These are phyloP conservation scores for Monoraphidium neglectum DNA, from an alignment of 139 green algal genomes.

Conservation along the genomic window DNA sequence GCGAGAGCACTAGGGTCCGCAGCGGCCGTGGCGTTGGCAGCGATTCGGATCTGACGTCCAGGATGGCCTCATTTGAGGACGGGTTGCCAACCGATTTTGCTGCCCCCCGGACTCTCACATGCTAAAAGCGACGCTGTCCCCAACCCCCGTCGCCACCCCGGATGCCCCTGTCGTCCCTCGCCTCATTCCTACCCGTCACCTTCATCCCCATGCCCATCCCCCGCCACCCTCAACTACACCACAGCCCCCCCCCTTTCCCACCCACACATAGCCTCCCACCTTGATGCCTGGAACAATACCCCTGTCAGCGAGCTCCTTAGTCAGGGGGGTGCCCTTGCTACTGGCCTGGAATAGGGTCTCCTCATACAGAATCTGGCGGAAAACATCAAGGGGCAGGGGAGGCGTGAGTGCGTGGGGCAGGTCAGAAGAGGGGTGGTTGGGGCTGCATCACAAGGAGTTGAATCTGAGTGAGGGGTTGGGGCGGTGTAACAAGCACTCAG, in stretches of 20 bases:
- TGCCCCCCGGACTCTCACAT: too few relatives aligned
- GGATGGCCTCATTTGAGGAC: neutral
- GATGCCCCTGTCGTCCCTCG: too few relatives aligned
- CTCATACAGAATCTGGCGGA: constrained; percentile 86
- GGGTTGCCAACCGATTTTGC: too few relatives aligned
- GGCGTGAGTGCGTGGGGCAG: neutral
- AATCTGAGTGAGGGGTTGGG: too few relatives aligned
- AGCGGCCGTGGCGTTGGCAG: neutral
- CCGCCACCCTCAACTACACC: too few relatives aligned
- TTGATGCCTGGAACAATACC: constrained; percentile 91
- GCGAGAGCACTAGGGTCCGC: neutral
- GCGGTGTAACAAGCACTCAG: too few relatives aligned
- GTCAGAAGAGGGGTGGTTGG: neutral
- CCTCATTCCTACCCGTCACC: too few relatives aligned
- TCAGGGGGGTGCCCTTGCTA: constrained; percentile 59
- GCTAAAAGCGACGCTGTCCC: too few relatives aligned
- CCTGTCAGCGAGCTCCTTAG: constrained; percentile 61
- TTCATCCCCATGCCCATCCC: too few relatives aligned
- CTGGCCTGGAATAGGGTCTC: constrained; percentile 86
- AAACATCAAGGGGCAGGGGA: neutral
- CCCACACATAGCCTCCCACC: too few relatives aligned
- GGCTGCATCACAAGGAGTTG: neutral
- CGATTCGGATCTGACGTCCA: neutral
- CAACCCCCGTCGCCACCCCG: too few relatives aligned
- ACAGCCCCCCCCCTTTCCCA: constrained; percentile 9